Evolutionary conservation across 2,329 filamentous ascomycete species (phyloP).

Genomic region (Pyrenophora tritici-repentis): DNA sequence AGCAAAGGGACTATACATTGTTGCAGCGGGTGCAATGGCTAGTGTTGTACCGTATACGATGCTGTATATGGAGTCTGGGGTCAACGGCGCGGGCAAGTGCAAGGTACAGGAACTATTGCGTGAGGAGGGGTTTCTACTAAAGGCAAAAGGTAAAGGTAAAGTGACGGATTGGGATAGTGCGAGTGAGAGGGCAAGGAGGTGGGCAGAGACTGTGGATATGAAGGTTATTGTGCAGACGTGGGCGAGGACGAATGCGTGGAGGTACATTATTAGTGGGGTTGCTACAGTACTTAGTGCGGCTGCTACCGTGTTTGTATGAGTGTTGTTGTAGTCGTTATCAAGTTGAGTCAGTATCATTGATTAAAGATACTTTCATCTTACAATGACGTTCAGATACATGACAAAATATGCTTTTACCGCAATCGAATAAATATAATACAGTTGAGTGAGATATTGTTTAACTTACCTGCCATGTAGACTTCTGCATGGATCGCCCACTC

Average conservation of each 20-base stretch:
- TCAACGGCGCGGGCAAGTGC: slow-evolving; percentile 49
- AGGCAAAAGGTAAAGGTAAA: slow-evolving; percentile 16
- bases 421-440: too few species aligned
- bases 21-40: slow-evolving; percentile 30
- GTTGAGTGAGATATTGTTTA: too few species aligned
- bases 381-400: too few species aligned
- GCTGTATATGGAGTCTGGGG: slow-evolving; percentile 47
- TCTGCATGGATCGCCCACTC: too few species aligned
- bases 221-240: slow-evolving; percentile 23
- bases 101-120: slow-evolving; percentile 43
- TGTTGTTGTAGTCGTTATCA: background rate
- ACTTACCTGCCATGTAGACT: too few species aligned
- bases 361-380: too few species aligned
- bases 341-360: too few species aligned
- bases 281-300: slow-evolving; percentile 22
- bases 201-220: slow-evolving; percentile 29
- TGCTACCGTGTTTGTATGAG: slow-evolving; percentile 11
- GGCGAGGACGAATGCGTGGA: slow-evolving; percentile 25
- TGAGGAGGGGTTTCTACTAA: slow-evolving; percentile 25
- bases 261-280: slow-evolving; percentile 22
- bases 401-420: too few species aligned
- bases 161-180: slow-evolving; percentile 19
- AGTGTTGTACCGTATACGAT: slow-evolving; percentile 46
- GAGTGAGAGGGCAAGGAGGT: slow-evolving; percentile 16
- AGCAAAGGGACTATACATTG: slow-evolving; percentile 27